Conservation (phyloP, 1,284 basidiomycete genomes). For the Sanghuangporus sanghuang region DNA sequence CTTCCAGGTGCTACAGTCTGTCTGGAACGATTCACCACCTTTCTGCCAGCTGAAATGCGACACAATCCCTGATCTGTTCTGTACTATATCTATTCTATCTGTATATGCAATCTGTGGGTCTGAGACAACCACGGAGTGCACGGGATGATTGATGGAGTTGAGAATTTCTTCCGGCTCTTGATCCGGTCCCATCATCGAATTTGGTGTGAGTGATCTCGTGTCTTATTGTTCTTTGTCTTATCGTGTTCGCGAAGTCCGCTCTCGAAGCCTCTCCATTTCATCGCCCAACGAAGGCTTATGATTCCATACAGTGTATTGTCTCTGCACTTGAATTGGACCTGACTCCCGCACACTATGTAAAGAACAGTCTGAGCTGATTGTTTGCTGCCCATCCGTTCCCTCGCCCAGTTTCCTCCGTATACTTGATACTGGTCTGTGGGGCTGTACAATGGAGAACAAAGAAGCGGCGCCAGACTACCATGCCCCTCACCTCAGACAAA, state of each 20-base stretch:
- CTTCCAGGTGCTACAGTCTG: not conserved
- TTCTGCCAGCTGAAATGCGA: too few relatives aligned
- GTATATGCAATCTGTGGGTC: too few relatives aligned
- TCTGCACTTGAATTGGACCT: not conserved
- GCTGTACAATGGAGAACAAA: constrained; percentile 11
- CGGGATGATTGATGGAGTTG: not conserved
- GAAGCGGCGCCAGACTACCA: not conserved
- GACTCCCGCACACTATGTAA: constrained; percentile 6
- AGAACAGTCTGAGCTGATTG: not conserved
- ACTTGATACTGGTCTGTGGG: not conserved
- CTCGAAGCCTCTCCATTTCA: constrained; percentile 1
- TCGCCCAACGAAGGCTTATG: not conserved
- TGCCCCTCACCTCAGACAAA: constrained; percentile 2
- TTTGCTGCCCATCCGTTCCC: not conserved
- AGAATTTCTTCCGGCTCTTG: not conserved
- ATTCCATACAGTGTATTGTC: not conserved
- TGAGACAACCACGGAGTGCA: too few relatives aligned
- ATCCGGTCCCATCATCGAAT: constrained; percentile 1
- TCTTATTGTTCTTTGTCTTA: constrained; percentile 9
- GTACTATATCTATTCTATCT: too few relatives aligned
- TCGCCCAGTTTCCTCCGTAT: not conserved
- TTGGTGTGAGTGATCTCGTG: not conserved
- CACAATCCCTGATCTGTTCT: too few relatives aligned
- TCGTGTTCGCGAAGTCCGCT: not conserved
- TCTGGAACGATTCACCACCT: not conserved